Base-by-base conservation (phyloP, 2,329 filamentous ascomycete species). In the Talaromyces marneffei region DNA sequence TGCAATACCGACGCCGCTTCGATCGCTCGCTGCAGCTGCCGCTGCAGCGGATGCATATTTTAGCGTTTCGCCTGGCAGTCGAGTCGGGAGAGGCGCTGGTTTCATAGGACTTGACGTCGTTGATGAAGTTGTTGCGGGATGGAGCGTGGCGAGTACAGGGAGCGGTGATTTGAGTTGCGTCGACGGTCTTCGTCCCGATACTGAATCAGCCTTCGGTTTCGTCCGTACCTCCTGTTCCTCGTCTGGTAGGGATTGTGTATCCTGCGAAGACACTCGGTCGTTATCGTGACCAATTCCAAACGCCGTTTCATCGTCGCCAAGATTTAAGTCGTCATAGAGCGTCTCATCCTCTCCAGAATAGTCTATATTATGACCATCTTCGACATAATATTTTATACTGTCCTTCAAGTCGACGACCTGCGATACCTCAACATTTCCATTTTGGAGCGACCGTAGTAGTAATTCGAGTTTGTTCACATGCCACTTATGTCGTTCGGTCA, bases 31-130 rank as follows among this genome's bases (percentile, higher is more conserved):
- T 0, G 94, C 93, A 0, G 93, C 94, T 0, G 94, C 94, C 0
- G 94, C 94, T 0, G 94, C 94, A 0, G 94, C 94, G 39, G 94
- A 97, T 48, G 94, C 94, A 73, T 99, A 99, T 77, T 97, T 97
- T 66, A 99, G 81, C 1, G 90, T 91, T 74, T 97, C 93, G 53
- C 92, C 92, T 3, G 91, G 89, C 6, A 90, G 87, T 73, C 93
- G 86, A 62, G 90, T 87, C 1, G 94, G 94, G 68, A 92, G 78
- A 18, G 91, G 87, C 18, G 94, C 94, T 12, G 94, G 93, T 79
- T 97, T 99, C 93, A 97, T 97, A 58, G 82, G 79, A 58, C 81
- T 82, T 58, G 81, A 82, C 61, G 83, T 78, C 56, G 82, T 77
- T 71, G 71, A 73, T 20, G 75, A 72, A 7, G 74, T 73, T 25